These are phyloP conservation scores for Amoebophrya sp. DNA, from an alignment of 169 alveolate species.

Conservation along the genomic window DNA sequence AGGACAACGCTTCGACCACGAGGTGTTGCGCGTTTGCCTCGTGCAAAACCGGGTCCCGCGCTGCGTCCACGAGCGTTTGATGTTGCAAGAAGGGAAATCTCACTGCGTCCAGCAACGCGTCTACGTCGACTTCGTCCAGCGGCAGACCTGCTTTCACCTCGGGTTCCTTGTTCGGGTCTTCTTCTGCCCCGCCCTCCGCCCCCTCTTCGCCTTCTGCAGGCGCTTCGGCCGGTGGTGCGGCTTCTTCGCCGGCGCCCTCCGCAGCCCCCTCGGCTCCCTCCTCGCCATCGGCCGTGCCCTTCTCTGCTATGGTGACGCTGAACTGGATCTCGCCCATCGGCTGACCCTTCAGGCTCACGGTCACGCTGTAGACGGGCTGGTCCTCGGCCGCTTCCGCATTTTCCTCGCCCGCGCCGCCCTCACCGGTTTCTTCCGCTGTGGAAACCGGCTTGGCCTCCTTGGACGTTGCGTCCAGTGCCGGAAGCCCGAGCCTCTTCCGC, in stretches of 20 bases:
- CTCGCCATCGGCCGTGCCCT: neutral
- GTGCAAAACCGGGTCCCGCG: slow-evolving; percentile 4
- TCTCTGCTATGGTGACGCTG: neutral
- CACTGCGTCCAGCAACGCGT: slow-evolving; percentile 5
- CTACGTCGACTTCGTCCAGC: neutral
- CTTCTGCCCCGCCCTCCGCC: neutral
- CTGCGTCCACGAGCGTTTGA: neutral
- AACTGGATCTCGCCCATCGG: neutral
- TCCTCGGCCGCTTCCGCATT: neutral
- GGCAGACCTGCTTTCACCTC: neutral
- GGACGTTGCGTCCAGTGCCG: neutral
- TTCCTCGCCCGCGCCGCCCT: neutral
- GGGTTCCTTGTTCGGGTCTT: neutral
- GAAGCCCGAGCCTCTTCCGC: neutral
- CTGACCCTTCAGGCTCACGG: neutral
- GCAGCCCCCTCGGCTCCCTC: neutral
- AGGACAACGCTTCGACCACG: neutral
- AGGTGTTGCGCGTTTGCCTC: neutral
- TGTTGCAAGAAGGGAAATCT: neutral
- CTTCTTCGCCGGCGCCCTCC: neutral
- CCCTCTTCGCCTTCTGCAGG: neutral
- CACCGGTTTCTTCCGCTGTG: neutral
- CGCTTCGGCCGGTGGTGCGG: neutral
- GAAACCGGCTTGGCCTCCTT: neutral
- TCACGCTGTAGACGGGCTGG: neutral